Conservation (phyloP, 139 green algal genomes). For the Chlorella sp. region DNA sequence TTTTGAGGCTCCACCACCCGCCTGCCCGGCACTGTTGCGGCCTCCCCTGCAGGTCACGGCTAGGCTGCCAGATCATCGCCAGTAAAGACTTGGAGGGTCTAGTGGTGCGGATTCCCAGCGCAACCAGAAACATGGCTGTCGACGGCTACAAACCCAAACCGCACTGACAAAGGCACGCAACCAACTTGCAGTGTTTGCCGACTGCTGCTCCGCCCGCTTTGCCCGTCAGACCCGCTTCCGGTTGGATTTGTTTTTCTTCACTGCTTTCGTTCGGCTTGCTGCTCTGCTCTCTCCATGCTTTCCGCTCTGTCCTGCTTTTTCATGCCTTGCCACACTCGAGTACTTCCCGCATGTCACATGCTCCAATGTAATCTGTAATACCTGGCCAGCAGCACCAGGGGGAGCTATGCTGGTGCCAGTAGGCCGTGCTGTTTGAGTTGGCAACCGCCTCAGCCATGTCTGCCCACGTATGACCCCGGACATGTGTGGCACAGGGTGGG, state of each 20-base stretch:
- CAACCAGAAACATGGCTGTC: slow-evolving; percentile 95
- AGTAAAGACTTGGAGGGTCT: slow-evolving; percentile 93
- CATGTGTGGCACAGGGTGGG: too few species aligned
- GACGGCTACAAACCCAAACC: slow-evolving; percentile 87
- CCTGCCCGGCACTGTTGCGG: neutral
- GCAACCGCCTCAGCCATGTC: too few species aligned
- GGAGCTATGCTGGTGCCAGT: too few species aligned
- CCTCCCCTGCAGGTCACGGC: slow-evolving; percentile 77
- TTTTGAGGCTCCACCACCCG: neutral
- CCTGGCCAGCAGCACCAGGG: too few species aligned
- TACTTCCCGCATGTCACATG: neutral
- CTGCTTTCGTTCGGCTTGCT: neutral
- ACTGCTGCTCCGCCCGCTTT: neutral
- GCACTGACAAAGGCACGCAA: slow-evolving; percentile 54
- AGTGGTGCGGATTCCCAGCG: slow-evolving; percentile 88
- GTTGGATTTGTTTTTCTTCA: neutral
- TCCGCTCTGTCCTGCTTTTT: neutral
- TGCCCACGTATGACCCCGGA: too few species aligned
- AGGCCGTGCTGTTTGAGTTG: too few species aligned
- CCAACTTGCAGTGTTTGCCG: too few species aligned
- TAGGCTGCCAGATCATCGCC: slow-evolving; percentile 96
- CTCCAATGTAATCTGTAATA: too few species aligned
- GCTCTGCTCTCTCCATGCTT: neutral
- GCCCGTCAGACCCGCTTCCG: neutral
- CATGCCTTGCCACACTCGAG: neutral